Conservation (phyloP, 495 filamentous ascomycete genomes). For the Trichoderma reesei region DNA sequence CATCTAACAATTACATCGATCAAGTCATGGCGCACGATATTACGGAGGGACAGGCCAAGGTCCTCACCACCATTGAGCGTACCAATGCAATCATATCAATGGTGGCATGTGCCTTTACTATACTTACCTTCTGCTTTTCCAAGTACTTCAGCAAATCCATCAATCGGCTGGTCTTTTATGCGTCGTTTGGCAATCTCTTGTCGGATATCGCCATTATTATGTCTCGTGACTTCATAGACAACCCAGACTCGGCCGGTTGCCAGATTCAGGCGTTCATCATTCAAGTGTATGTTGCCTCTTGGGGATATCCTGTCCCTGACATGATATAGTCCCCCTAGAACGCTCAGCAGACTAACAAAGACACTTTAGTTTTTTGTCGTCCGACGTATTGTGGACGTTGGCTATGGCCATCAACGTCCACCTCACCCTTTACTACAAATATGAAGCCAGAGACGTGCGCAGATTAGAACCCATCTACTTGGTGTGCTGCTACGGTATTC, state of each 20-base stretch:
- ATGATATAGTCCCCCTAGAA: background rate
- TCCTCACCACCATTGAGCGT: constrained; percentile 28
- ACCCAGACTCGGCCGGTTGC: constrained; percentile 33
- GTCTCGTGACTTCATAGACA: constrained; percentile 30
- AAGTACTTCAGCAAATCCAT: constrained; percentile 37
- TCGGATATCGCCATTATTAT: constrained; percentile 39
- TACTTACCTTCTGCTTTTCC: constrained; percentile 28
- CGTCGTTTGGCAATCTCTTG: constrained; percentile 36
- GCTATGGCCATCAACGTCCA: constrained; percentile 38
- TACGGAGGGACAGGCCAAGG: constrained; percentile 22
- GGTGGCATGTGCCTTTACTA: constrained; percentile 31
- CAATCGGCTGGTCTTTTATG: constrained; percentile 40
- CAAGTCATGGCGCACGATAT: constrained; percentile 20
- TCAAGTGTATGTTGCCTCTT: constrained; percentile 29
- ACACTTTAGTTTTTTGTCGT: constrained; percentile 34
- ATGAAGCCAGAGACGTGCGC: constrained; percentile 28
- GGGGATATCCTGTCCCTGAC: background rate
- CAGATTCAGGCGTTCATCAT: constrained; percentile 40
- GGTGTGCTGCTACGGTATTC: constrained; percentile 28
- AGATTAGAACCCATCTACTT: constrained; percentile 35
- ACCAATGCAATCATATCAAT: constrained; percentile 30
- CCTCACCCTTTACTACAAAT: constrained; percentile 35
- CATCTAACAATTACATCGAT: background rate
- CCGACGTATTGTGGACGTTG: constrained; percentile 42
- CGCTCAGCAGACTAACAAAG: background rate